Conservation (phyloP, 257 asterid species). For the Solanum neorickii region DNA sequence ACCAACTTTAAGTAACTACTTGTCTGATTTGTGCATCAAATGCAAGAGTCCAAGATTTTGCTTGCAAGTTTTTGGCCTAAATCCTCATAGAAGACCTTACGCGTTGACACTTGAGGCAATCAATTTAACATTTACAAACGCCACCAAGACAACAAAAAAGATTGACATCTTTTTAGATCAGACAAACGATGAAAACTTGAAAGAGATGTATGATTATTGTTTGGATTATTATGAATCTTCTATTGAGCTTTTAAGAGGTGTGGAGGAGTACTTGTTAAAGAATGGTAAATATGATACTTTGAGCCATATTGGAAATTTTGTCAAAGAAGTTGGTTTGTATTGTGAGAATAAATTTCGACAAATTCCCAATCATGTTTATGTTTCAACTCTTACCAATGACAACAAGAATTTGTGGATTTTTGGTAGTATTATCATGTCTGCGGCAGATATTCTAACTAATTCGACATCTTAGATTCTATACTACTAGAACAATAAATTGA, state of each 20-base stretch:
- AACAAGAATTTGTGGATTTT: neutral
- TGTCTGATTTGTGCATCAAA: neutral
- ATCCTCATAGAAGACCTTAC: neutral
- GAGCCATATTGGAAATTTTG: neutral
- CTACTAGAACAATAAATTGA: accelerated
- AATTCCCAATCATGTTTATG: neutral
- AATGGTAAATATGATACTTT: neutral
- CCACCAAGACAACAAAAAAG: neutral
- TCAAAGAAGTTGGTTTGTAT: neutral
- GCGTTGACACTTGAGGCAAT: neutral
- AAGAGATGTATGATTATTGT: neutral
- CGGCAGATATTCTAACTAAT: neutral
- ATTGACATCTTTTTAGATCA: neutral
- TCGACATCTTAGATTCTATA: neutral
- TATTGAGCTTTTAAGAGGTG: neutral
- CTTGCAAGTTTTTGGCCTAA: neutral
- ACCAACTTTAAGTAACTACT: neutral
- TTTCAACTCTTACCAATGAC: neutral
- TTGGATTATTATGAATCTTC: neutral
- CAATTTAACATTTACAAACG: neutral
- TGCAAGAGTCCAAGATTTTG: neutral
- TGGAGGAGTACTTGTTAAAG: neutral
- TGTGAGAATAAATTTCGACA: neutral
- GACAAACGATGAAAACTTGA: neutral
- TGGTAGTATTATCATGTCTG: neutral